A percentile compares a stretch with the other conserved stretches of the same genome.
phyloP scores from a whole-genome alignment of 768 basidiomycete genomes.

The Favolaschia claudopus region DNA sequence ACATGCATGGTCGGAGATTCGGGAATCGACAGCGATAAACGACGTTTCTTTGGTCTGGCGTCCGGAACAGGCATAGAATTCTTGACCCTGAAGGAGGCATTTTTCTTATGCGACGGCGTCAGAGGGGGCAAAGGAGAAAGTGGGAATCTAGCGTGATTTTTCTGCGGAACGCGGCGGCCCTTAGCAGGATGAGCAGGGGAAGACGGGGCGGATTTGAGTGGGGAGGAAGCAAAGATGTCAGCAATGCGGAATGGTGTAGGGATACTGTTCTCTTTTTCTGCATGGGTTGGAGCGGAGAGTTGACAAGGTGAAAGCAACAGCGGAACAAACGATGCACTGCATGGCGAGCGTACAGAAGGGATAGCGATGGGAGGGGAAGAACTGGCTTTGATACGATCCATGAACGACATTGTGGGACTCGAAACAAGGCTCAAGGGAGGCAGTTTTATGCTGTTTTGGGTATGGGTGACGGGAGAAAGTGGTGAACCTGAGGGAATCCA shows the following conservation, averaged over 20 bases:
- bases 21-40: neutral
- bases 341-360: neutral
- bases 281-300: neutral
- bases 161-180: neutral
- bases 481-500: slow-evolving; percentile 20
- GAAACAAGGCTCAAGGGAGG: neutral
- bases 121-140: slow-evolving; percentile 41
- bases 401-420: slow-evolving; percentile 18
- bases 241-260: neutral
- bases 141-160: neutral
- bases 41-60: slow-evolving; percentile 31
- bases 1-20: slow-evolving; percentile 11
- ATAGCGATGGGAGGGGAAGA: neutral
- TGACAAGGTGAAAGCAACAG: slow-evolving; percentile 17
- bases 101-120: slow-evolving; percentile 27
- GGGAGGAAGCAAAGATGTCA: neutral
- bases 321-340: neutral
- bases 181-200: neutral
- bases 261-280: slow-evolving; percentile 8
- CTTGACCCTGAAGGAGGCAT: slow-evolving; percentile 18
- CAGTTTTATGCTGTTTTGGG: neutral
- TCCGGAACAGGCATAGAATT: slow-evolving; percentile 18
- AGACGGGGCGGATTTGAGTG: neutral
- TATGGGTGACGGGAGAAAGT: slow-evolving; percentile 12
- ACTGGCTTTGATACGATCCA: slow-evolving; percentile 14